Conservation (phyloP, 2,329 filamentous ascomycete species). For the Fusarium papillatum region DNA sequence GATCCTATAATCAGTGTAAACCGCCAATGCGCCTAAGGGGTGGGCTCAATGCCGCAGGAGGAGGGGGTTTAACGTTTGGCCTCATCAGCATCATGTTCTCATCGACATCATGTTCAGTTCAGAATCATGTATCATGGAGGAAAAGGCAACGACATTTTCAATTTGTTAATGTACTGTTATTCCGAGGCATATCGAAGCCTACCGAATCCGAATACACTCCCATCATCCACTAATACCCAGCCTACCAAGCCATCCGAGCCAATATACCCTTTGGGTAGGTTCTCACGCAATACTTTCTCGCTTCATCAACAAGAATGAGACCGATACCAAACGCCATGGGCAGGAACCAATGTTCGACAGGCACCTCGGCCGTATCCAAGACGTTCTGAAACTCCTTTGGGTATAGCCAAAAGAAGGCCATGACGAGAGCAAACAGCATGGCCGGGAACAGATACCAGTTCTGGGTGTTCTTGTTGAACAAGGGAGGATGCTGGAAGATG, state of each 20-base stretch:
- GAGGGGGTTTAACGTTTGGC: neutral
- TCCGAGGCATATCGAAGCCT: slow-evolving; percentile 5
- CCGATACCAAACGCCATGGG: slow-evolving; percentile 76
- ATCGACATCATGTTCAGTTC: neutral
- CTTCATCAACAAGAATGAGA: slow-evolving; percentile 25
- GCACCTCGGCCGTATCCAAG: slow-evolving; percentile 73
- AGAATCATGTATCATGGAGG: slow-evolving; percentile 16
- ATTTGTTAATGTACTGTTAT: slow-evolving; percentile 7
- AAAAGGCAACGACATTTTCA: neutral
- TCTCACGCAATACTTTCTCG: slow-evolving; percentile 28
- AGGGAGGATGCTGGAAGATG: slow-evolving; percentile 80
- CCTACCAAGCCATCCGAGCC: slow-evolving; percentile 25
- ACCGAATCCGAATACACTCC: slow-evolving; percentile 8
- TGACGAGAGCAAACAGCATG: slow-evolving; percentile 76
- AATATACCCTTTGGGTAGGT: slow-evolving; percentile 22
- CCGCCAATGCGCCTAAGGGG: slow-evolving; percentile 1
- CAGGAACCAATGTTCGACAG: slow-evolving; percentile 82
- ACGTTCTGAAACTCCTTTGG: slow-evolving; percentile 73
- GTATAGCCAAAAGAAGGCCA: slow-evolving; percentile 80
- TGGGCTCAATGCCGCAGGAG: neutral
- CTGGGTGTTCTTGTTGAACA: slow-evolving; percentile 73
- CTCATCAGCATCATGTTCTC: neutral
- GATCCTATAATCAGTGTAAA: neutral
- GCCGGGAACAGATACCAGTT: slow-evolving; percentile 80
- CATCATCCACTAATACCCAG: neutral